phyloP scores from a whole-genome alignment of 2,329 filamentous ascomycete species.

The Fusarium citri region DNA sequence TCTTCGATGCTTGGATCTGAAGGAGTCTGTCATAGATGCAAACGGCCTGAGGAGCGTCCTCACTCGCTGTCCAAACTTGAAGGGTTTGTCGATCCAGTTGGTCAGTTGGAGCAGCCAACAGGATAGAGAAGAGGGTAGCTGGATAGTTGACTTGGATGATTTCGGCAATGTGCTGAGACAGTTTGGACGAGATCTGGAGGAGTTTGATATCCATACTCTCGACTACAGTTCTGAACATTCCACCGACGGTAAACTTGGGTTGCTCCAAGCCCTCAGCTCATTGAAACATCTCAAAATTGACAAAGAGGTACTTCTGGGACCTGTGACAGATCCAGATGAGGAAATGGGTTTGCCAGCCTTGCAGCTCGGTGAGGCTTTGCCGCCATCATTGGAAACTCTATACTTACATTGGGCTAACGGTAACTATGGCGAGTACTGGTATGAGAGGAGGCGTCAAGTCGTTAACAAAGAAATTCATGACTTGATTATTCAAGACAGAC shows the following conservation, averaged over 20 bases:
- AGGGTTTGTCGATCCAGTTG: background rate
- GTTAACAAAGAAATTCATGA: background rate
- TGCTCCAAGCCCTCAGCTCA: conserved; percentile 3
- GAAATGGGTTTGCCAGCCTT: no score
- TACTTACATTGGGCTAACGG: background rate
- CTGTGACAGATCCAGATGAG: no score
- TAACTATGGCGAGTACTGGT: no score
- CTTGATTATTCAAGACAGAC: background rate
- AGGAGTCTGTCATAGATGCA: background rate
- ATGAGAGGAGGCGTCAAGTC: fast-evolving
- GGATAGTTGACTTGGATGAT: background rate
- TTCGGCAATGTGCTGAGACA: background rate
- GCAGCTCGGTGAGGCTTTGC: background rate
- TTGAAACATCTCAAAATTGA: conserved; percentile 2
- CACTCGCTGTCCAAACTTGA: background rate
- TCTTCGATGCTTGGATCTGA: background rate
- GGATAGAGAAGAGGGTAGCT: background rate
- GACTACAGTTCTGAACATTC: background rate
- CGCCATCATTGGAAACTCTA: conserved; percentile 14
- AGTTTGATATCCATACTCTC: background rate
- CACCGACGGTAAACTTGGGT: background rate
- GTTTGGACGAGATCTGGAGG: background rate
- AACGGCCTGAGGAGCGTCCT: background rate
- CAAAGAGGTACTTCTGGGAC: background rate
- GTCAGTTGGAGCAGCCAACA: background rate